Percentiles rank a stretch among this genome's conserved stretches.
phyloP scores from a whole-genome alignment of 257 asterid genomes.

The Plectranthus barbatus region DNA sequence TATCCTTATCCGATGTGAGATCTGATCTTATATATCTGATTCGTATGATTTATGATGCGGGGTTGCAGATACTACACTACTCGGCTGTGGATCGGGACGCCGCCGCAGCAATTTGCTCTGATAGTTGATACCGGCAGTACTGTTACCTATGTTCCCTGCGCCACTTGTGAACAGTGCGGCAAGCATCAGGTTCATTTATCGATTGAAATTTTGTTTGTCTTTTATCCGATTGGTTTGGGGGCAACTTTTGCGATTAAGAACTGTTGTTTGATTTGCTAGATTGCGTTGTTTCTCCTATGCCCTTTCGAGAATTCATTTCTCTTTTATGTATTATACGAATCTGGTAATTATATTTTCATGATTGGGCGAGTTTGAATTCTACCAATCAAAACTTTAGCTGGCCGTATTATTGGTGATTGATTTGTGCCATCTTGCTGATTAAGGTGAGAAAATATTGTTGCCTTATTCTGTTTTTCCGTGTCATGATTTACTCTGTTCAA shows the following conservation, averaged over 20 bases:
- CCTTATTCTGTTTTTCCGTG: not conserved
- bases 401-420: not conserved
- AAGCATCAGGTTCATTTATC: slow-evolving; percentile 90
- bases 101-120: slow-evolving; percentile 85
- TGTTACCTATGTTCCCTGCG: slow-evolving; percentile 93
- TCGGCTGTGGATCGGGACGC: slow-evolving; percentile 89
- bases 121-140: slow-evolving; percentile 95
- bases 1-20: slow-evolving; percentile 7
- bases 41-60: slow-evolving; percentile 1
- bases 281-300: not conserved
- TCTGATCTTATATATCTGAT: slow-evolving; percentile 20
- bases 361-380: not conserved
- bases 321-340: not conserved
- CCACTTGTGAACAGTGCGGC: slow-evolving; percentile 87
- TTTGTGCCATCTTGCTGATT: not conserved
- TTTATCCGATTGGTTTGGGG: not conserved
- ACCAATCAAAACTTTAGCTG: not conserved
- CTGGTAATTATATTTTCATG: not conserved
- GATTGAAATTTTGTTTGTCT: slow-evolving; percentile 5
- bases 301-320: not conserved
- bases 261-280: not conserved
- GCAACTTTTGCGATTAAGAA: not conserved
- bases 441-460: not conserved
- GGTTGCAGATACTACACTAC: slow-evolving; percentile 77
- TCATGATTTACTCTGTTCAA: not conserved